Evolutionary conservation across 805 yeast genomes (phyloP).

Genomic region (Teunomyces panamensis): DNA sequence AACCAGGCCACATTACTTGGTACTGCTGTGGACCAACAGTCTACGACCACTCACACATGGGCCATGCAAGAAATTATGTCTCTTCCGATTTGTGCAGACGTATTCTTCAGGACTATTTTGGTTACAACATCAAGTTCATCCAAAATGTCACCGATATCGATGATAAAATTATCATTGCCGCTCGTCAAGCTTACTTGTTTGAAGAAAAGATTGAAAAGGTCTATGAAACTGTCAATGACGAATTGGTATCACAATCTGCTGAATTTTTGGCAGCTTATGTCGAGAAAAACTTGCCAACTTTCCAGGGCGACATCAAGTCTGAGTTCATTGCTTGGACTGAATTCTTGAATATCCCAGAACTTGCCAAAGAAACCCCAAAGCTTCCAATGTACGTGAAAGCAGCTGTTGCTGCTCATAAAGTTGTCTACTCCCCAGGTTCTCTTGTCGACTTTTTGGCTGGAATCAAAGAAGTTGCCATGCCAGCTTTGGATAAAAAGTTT

Average conservation of each 20-base stretch:
- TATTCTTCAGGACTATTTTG: conserved; percentile 84
- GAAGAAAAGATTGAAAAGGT: conserved; percentile 47
- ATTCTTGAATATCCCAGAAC: conserved; percentile 46
- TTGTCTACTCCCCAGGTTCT: conserved; percentile 28
- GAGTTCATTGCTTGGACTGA: conserved; percentile 53
- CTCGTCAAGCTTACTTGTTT: conserved; percentile 83
- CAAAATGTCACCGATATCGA: conserved; percentile 99
- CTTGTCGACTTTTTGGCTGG: conserved; percentile 41
- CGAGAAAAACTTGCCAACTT: conserved; percentile 51
- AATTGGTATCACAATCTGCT: conserved; percentile 37
- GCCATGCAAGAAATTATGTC: conserved; percentile 97
- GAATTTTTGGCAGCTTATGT: conserved; percentile 50
- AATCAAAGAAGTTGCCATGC: conserved; percentile 76
- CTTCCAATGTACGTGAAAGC: conserved; percentile 81
- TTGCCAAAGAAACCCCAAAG: conserved; percentile 68
- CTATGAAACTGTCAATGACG: conserved; percentile 26
- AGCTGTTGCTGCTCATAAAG: conserved; percentile 47
- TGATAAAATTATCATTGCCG: conserved; percentile 92
- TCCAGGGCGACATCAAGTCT: conserved; percentile 17
- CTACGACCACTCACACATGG: conserved; percentile 95
- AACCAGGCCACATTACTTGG: conserved; percentile 75
- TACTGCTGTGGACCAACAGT: conserved; percentile 99
- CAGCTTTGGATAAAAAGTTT: conserved; percentile 62
- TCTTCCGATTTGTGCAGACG: conserved; percentile 91
- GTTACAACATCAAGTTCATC: conserved; percentile 81